phyloP scores from a whole-genome alignment of 2,329 filamentous ascomycete species.

The Monilinia laxa region DNA sequence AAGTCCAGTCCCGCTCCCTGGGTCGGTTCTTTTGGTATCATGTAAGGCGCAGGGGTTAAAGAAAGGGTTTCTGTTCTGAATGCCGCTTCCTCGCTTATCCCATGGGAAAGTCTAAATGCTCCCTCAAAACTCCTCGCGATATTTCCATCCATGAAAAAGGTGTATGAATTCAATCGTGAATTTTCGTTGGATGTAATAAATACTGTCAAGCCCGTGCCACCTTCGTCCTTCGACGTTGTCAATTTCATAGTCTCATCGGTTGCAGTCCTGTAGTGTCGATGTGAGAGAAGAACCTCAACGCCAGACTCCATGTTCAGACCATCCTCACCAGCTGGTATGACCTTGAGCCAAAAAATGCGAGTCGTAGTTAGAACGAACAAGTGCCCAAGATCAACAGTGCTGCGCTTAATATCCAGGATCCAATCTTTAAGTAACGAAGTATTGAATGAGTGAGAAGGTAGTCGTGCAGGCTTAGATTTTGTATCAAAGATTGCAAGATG shows the following conservation, averaged over 20 bases:
- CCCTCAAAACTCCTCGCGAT: conserved; percentile 29
- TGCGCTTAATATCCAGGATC: conserved; percentile 58
- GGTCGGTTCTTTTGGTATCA: conserved; percentile 1
- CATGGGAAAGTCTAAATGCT: conserved; percentile 28
- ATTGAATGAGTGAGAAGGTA: conserved; percentile 31
- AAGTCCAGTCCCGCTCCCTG: conserved; percentile 36
- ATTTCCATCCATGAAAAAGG: conserved; percentile 28
- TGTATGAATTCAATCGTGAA: conserved; percentile 36
- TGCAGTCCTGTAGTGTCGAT: conserved; percentile 47
- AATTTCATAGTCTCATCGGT: conserved; percentile 45
- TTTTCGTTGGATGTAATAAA: conserved; percentile 33
- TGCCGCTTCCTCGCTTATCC: conserved; percentile 1
- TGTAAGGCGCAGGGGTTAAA: not conserved
- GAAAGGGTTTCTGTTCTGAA: not conserved
- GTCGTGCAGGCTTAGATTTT: conserved; percentile 28
- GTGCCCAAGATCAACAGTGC: conserved; percentile 49
- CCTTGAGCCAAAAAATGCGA: conserved; percentile 39
- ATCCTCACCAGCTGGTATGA: conserved; percentile 31
- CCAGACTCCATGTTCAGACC: conserved; percentile 15
- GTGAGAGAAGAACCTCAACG: conserved; percentile 44
- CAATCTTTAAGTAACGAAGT: conserved; percentile 40
- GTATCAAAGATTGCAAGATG: conserved; percentile 38
- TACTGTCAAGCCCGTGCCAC: conserved; percentile 29
- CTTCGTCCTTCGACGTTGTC: conserved; percentile 36
- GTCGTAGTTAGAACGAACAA: conserved; percentile 55